Evolutionary conservation across 1,284 basidiomycete genomes (phyloP), one percentile per base, ranked within the genome.

Genomic region (Apiotrichum porosum): DNA sequence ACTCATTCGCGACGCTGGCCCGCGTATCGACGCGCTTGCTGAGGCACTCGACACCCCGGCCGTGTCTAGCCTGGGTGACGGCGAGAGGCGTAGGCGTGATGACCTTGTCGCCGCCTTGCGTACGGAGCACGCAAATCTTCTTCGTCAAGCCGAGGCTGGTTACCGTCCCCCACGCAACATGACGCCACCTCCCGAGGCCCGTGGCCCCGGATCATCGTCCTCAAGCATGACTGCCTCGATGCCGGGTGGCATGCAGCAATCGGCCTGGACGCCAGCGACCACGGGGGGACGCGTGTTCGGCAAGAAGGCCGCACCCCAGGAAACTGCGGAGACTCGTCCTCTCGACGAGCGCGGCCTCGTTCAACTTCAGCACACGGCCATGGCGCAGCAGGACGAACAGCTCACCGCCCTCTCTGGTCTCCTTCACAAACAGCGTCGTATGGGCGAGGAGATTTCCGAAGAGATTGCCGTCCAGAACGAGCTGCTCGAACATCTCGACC

Each of bases 391-490:
- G 71, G 93, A 97, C 63, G 65, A 77, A 24, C 86, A 93, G 63
- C 78, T 95, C 22, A 77, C 83, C 12, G 81, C 84, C 56, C 76
- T 98, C 32, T 83, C 86, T 0, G 80, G 86, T 0, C 83, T 95
- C 50, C 76, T 98, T n/a, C 81, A 82, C 54, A 79, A 89, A 34
- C 93, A 97, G 74, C 80, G 83, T 58, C 82, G 86, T 46, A 80
- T 97, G 38, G 94, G 93, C 10, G 78, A 88, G 55, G 89, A 91
- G 15, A 97, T 98, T 56, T 79, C 81, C 49, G 78, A 80, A 45
- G 94, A 98, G 75, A 82, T 98, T 50, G 77, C 76, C 6, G 76
- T 83, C 59, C 94, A 97, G 74, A 92, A 83, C 58, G 89, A 93
- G 64, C 71, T 95, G 72, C 73, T 97, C 58, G 87, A 93, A 63